phyloP scores from a whole-genome alignment of 345 rosid genomes.

The Eutrema japonicum region DNA sequence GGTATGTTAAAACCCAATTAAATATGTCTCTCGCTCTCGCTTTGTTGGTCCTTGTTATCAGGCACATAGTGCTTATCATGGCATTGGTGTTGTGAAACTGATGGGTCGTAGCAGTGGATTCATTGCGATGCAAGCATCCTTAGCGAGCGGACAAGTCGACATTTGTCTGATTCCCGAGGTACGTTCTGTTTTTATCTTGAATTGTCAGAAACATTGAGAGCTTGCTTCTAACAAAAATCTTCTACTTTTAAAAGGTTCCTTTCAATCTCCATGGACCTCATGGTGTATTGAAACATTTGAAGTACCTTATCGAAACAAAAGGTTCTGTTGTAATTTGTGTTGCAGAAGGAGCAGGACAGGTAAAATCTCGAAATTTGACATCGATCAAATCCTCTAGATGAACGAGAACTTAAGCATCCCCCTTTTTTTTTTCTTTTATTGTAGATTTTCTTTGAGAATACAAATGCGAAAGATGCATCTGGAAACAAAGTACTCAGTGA shows the following conservation, averaged over 20 bases:
- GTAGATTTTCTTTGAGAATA: slow-evolving; percentile 78
- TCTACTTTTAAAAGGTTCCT: slow-evolving; percentile 60
- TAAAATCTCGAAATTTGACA: slow-evolving; percentile 17
- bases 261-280: slow-evolving; percentile 83
- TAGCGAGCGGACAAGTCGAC: slow-evolving; percentile 96
- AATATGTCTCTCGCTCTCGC: neutral
- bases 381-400: neutral
- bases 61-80: slow-evolving; percentile 98
- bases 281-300: slow-evolving; percentile 87
- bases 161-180: slow-evolving; percentile 98
- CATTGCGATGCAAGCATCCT: slow-evolving; percentile 95
- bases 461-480: slow-evolving; percentile 93
- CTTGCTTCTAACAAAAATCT: slow-evolving; percentile 11
- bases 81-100: slow-evolving; percentile 87
- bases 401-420: neutral
- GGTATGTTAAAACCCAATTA: neutral
- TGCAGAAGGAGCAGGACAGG: slow-evolving; percentile 99
- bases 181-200: slow-evolving; percentile 6
- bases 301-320: slow-evolving; percentile 85
- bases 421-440: slow-evolving; percentile 14
- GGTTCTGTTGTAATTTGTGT: slow-evolving; percentile 97
- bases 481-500: slow-evolving; percentile 88
- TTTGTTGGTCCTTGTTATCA: slow-evolving; percentile 21
- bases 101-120: slow-evolving; percentile 98
- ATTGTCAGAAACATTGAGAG: neutral